Conservation (phyloP, 805 yeast genomes). For the Diddensiella caesifluorescens region DNA sequence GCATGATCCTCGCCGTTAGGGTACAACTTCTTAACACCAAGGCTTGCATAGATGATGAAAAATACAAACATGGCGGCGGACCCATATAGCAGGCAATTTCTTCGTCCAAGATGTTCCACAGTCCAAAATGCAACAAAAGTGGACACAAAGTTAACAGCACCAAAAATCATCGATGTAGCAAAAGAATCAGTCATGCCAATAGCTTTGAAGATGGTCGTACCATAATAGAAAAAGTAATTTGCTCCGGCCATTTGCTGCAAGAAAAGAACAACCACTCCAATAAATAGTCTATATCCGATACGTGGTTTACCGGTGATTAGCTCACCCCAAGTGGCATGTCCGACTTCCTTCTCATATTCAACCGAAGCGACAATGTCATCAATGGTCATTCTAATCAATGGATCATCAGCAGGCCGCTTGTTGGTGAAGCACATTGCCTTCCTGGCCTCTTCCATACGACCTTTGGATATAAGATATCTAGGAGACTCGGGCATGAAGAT, state of each 20-base stretch:
- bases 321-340: slow-evolving; percentile 47
- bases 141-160: slow-evolving; percentile 48
- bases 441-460: slow-evolving; percentile 52
- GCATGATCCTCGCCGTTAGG: slow-evolving; percentile 31
- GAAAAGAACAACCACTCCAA: slow-evolving; percentile 44
- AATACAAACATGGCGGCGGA: slow-evolving; percentile 46
- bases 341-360: slow-evolving; percentile 45
- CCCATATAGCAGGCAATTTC: slow-evolving; percentile 43
- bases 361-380: slow-evolving; percentile 41
- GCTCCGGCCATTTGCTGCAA: slow-evolving; percentile 62
- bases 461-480: slow-evolving; percentile 57
- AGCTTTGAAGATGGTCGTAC: slow-evolving; percentile 48
- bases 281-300: slow-evolving; percentile 35
- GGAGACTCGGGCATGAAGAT: slow-evolving; percentile 72
- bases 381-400: slow-evolving; percentile 32
- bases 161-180: slow-evolving; percentile 49
- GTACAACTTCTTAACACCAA: slow-evolving; percentile 40
- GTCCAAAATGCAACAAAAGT: slow-evolving; percentile 45
- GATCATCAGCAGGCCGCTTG: slow-evolving; percentile 30
- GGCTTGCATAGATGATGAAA: slow-evolving; percentile 46
- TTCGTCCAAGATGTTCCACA: slow-evolving; percentile 49
- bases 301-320: slow-evolving; percentile 47
- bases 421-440: slow-evolving; percentile 47
- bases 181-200: slow-evolving; percentile 45
- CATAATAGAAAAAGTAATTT: slow-evolving; percentile 63